Evolutionary conservation across 768 basidiomycete species (phyloP), one percentile per base, ranked within the genome.

Genomic region (Macrocybe gigantea): DNA sequence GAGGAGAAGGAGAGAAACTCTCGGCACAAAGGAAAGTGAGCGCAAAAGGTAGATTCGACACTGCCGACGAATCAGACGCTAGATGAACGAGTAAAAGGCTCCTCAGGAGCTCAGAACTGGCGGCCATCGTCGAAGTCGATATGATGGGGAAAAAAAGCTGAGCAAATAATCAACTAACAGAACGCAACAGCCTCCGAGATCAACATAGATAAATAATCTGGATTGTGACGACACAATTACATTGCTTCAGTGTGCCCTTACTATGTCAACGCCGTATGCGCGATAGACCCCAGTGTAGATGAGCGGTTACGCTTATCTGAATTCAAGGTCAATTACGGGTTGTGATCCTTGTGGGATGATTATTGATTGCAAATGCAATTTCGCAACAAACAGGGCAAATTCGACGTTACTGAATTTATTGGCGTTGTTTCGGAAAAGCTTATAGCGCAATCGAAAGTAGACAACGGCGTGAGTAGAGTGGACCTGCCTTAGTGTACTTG

Each of bases 321-420:
- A 15, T 84, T 83, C 61, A 78, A 80, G 72, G 82, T 82, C 32
- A 15, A 37, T 38, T 38, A 48, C 44, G 4, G 22, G 22, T 22
- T 30, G 34, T 22, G 4, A 22, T 22, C 22, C 22, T 41, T 30
- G 44, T 29, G 39, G 30, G 38, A 44, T 33, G 5, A 15, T 51
- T 35, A 34, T 33, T 32, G 43, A 29, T 36, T 15, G 37, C 47
- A 14, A 9, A 39, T 7, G 39, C 41, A 50, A 32, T 41, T 49
- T 41, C 45, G 14, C 33, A 36, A 43, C 14, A 41, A 41, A 40
- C 54, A 91, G 88, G 87, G 85, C 50, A 91, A 92, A 69, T 93
- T 95, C 66, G 88, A 93, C 61, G 82, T 91, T 51, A 88, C 92
- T 54, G 91, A 94, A 49, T 93, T 95, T 56, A 79, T 97, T 43